Evolutionary conservation across 225 moss, liverwort and hornwort genomes (phyloP).

Genomic region (Neckera pumila): DNA sequence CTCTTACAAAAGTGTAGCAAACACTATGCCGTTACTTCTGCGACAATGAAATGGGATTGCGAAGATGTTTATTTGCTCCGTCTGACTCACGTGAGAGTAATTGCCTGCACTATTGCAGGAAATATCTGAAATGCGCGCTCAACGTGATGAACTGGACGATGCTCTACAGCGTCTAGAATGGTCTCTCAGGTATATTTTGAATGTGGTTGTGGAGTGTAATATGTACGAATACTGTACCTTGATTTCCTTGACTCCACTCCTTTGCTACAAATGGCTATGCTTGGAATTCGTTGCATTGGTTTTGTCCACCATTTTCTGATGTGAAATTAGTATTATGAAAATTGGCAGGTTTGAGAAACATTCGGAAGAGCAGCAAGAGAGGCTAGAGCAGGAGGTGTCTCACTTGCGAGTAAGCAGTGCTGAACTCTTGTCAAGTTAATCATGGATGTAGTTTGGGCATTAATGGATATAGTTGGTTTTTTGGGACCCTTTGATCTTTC

Average conservation of each 20-base stretch:
- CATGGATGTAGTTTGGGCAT: not conserved
- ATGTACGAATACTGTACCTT: not conserved
- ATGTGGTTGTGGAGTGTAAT: not conserved
- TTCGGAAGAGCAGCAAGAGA: slow-evolving; percentile 15
- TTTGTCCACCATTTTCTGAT: not conserved
- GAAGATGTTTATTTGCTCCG: not conserved
- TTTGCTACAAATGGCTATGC: not conserved
- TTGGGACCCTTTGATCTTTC: not conserved
- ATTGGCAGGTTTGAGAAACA: slow-evolving; percentile 30
- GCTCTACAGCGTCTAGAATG: slow-evolving; percentile 45
- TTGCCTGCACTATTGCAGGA: slow-evolving; percentile 11
- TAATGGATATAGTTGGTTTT: not conserved
- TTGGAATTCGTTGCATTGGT: not conserved
- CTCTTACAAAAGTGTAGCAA: not conserved
- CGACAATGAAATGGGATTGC: not conserved
- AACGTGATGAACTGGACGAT: slow-evolving; percentile 41
- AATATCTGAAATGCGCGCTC: slow-evolving; percentile 30
- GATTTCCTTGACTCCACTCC: not conserved
- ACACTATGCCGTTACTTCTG: not conserved
- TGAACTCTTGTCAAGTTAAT: not conserved
- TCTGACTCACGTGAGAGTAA: not conserved
- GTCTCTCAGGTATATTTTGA: slow-evolving; percentile 32
- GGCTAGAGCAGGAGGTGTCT: slow-evolving; percentile 16
- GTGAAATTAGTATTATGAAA: not conserved
- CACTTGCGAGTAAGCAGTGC: slow-evolving; percentile 11